A percentile compares a stretch with the other conserved stretches of the same genome.
These are phyloP conservation scores for Didymosphaeria variabile DNA, from an alignment of 2,329 filamentous ascomycete species.

Conservation along the genomic window DNA sequence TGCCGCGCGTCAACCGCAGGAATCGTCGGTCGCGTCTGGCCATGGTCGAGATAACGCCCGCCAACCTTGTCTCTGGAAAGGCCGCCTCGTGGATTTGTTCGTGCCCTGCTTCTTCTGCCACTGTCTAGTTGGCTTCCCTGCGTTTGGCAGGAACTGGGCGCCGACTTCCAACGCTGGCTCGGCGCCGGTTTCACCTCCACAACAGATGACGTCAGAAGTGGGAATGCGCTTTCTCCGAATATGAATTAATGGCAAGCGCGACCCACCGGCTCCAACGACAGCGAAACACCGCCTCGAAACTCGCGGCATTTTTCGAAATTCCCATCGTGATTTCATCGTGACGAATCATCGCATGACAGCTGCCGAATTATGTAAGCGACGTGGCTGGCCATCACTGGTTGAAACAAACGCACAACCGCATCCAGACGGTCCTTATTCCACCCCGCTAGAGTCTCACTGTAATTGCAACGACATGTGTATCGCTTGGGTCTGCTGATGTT, in stretches of 20 bases:
- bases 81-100: neutral
- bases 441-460: neutral
- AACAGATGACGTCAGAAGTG: slow-evolving; percentile 2
- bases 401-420: neutral
- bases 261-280: neutral
- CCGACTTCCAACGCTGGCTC: neutral
- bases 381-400: neutral
- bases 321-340: neutral
- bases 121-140: neutral
- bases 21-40: neutral
- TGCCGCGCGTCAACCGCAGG: neutral
- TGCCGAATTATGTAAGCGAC: neutral
- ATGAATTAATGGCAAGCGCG: neutral
- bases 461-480: neutral
- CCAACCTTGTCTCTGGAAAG: neutral
- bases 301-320: neutral
- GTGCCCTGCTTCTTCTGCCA: neutral
- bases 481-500: neutral
- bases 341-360: neutral
- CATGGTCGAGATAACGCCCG: neutral
- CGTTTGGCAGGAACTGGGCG: neutral
- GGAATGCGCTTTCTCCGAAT: neutral
- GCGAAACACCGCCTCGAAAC: slow-evolving; percentile 7
- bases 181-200: slow-evolving; percentile 4
- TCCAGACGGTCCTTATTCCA: neutral